phyloP scores from a whole-genome alignment of 768 basidiomycete genomes.

The Mrakia hoshinonis region DNA sequence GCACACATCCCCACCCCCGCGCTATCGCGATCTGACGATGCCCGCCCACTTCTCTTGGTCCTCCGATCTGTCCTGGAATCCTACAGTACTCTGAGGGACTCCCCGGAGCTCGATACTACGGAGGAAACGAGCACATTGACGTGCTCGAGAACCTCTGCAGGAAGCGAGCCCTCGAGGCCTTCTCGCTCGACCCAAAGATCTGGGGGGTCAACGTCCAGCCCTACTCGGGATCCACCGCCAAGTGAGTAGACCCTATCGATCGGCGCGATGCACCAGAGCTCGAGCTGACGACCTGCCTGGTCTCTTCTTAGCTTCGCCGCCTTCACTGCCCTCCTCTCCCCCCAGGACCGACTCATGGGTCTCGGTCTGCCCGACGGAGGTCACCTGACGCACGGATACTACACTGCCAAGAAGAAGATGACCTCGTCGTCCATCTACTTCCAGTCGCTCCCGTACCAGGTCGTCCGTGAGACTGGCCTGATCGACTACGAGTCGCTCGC shows the following conservation, averaged over 20 bases:
- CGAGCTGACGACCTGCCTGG: background rate
- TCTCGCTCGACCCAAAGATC: conserved; percentile 74
- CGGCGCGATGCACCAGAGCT: background rate
- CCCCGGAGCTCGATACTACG: conserved; percentile 92
- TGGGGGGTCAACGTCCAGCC: conserved; percentile 99
- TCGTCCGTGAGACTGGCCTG: conserved; percentile 69
- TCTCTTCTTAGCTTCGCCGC: conserved; percentile 72
- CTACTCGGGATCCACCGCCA: conserved; percentile 91
- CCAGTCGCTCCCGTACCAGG: conserved; percentile 88
- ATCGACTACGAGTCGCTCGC: conserved; percentile 78
- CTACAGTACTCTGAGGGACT: conserved; percentile 80
- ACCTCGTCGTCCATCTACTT: conserved; percentile 99
- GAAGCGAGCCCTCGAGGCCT: conserved; percentile 88
- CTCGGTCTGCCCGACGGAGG: conserved; percentile 87
- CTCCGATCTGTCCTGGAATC: no score
- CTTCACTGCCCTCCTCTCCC: conserved; percentile 88
- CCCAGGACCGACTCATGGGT: conserved; percentile 97
- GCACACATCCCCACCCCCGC: background rate
- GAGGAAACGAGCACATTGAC: conserved; percentile 95
- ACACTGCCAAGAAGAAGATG: conserved; percentile 99
- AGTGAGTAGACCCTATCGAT: conserved; percentile 49
- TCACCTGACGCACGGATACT: conserved; percentile 82
- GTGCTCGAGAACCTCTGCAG: conserved; percentile 91
- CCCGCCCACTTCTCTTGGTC: no score
- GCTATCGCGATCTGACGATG: no score